Base-by-base conservation (phyloP, 768 basidiomycete species). In the Aureoboletus auriporus region DNA sequence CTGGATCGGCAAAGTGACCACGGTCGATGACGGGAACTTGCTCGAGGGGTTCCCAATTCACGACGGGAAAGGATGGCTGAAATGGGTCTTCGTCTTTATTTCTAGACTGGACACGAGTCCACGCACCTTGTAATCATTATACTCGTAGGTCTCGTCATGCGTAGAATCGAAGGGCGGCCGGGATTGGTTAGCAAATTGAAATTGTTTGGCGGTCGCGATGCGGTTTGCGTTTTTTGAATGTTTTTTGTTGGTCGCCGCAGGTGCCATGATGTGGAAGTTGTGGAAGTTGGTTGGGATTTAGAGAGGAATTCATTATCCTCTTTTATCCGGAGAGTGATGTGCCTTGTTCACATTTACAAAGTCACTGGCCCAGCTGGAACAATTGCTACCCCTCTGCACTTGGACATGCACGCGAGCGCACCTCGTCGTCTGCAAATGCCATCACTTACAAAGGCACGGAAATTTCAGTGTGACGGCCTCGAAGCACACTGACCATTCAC, bases 1-100 rank as follows among this genome's bases (percentile, higher is more conserved):
- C 71, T 0, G 80, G 78, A 59, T 89, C 87, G 8, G 88, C 88
- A 39, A 69, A 71, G n/a, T 76, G 66, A 8, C 75, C 89, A 28
- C 84, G 82, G 44, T 91, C 86, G 16, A 71, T 74, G 33, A 89
- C 80, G n/a, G 71, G 55, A 5, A 81, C 43, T 47, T 82, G 77
- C 45, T 66, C 61, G 50, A 88, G 71, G 35, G 86, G 84, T 52
- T 76, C 76, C 83, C 84, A 89, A 34, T 75, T 63, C 11, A 86
- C 46, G 39, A 77, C 67, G 6, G 86, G 85, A 62, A 83, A 87
- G 46, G 61, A 67, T 13, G 86, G 86, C 86, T 89, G 54, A 26
- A 36, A 45, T 26, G 27, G 23, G 49, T 40, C 20, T 23, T 23
- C 20, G 20, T 23, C 20, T 28, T n/a, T 30, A 13, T 31, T 37